Base-by-base conservation (phyloP, 1,139 yeast species). In the Yamadazyma membranifaciens region DNA sequence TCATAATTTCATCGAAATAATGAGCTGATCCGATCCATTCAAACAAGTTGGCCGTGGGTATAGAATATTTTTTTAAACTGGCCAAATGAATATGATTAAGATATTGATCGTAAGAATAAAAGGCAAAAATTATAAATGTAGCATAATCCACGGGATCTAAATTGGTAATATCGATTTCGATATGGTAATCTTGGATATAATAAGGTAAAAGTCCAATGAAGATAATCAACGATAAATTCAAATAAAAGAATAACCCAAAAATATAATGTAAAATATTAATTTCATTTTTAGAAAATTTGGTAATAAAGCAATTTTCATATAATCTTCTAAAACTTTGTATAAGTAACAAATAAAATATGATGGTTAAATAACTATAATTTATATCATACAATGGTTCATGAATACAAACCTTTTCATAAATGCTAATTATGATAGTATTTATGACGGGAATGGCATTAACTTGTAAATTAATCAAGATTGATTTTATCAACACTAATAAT, bases 251-350 rank as follows among this genome's bases (percentile, higher is more conserved):
- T 5, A 86, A 34, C 0, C 97, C 98, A 12, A 79, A 87, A 1
- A 83, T 34, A 54, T 87, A 91, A 60, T 91, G 97, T 2, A 82
- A 67, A 24, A 87, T 46, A 56, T 89, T 87, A 68, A 91, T 89
- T 41, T 74, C 69, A 0, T 94, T 73, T 0, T 57, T 52, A 11
- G 65, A 49, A 12, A 75, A 76, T 26, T 67, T 73, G 38, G 78
- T 70, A 17, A 87, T 64, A 32, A 52, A 65, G 1, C 67, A 42
- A 40, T 88, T 80, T 57, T 91, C 98, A 31, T 63, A 58, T 7
- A 75, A 52, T 42, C 98, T 68, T 50, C 96, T 68, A 1, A 63
- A n/a, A 0, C 85, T 79, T 53, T 89, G 98, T 3, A 78, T 40
- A 22, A 73, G 40, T 26, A 48, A 48, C 51, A 67, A 25, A 47